A percentile compares a stretch with the other conserved stretches of the same genome.
phyloP scores from a whole-genome alignment of 148 eudicot genomes.

The Rhododendron simsii region DNA sequence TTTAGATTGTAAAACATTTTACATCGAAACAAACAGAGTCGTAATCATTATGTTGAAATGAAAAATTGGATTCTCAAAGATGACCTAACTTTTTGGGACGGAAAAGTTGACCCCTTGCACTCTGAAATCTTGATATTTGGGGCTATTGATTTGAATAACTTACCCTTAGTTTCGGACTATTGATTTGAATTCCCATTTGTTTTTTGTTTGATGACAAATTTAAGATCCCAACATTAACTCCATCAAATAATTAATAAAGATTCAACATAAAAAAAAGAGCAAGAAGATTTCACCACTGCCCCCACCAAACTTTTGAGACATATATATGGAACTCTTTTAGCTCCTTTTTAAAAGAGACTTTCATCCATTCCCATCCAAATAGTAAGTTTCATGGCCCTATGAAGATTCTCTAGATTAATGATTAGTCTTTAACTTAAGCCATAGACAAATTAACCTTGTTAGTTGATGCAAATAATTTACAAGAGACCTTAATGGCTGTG shows the following conservation, averaged over 20 bases:
- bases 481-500: not conserved
- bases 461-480: not conserved
- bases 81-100: no score
- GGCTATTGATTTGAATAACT: not conserved
- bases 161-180: no score
- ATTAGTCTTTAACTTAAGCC: not conserved
- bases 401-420: not conserved
- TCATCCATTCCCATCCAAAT: not conserved
- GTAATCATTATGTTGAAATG: no score
- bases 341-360: not conserved
- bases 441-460: not conserved
- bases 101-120: no score
- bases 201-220: not conserved
- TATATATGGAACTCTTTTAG: not conserved
- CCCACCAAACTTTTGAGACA: not conserved
- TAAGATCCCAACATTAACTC: not conserved
- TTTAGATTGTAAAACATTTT: no score
- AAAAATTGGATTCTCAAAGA: no score
- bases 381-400: not conserved
- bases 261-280: not conserved
- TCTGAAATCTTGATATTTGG: not conserved
- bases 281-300: not conserved
- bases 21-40: no score
- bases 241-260: not conserved
- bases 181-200: not conserved